Conservation (phyloP, 331 rosid genomes). For the Erythrophleum ivorense region DNA sequence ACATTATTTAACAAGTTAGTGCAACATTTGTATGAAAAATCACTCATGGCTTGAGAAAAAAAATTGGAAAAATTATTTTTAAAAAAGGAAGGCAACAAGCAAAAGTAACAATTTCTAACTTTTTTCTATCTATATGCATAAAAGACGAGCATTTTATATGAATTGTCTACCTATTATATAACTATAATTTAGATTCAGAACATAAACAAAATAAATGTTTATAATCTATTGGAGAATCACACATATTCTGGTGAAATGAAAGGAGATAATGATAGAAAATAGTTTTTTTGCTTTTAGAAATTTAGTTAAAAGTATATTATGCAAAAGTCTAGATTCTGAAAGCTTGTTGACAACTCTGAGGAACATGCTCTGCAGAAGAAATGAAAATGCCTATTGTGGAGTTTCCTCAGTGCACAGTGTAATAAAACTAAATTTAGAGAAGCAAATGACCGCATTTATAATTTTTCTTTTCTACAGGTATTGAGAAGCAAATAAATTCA, state of each 20-base stretch:
- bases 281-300: background rate
- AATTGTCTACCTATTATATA: background rate
- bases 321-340: background rate
- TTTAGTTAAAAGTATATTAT: too few species aligned
- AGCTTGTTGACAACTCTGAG: background rate
- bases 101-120: background rate
- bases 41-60: background rate
- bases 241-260: background rate
- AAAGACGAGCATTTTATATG: background rate
- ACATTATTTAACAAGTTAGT: constrained; percentile 36
- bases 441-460: background rate
- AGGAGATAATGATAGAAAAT: background rate
- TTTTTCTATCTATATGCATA: background rate
- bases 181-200: background rate
- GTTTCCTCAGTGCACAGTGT: background rate
- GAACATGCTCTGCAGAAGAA: background rate
- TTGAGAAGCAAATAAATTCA: background rate
- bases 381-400: background rate
- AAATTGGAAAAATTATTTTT: too few species aligned
- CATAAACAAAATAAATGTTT: background rate
- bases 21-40: constrained; percentile 15
- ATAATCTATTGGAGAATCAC: background rate
- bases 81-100: background rate
- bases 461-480: background rate
- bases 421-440: background rate